Evolutionary conservation across 2,329 filamentous ascomycete species (phyloP).

Genomic region (Pseudocercospora fuligena): DNA sequence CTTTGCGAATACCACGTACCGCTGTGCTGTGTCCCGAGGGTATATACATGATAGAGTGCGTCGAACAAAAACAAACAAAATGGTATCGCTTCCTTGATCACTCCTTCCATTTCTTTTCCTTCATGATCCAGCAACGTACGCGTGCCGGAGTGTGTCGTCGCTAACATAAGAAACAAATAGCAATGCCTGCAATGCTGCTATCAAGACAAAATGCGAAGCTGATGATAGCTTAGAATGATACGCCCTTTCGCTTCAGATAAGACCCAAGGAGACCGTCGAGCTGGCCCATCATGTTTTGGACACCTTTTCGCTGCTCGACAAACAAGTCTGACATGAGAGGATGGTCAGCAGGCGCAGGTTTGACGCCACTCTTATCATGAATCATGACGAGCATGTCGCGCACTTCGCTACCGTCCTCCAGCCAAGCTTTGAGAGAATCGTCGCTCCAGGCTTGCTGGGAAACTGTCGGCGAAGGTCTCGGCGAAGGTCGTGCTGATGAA

Average conservation of each 20-base stretch:
- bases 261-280: constrained; percentile 63
- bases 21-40: constrained; percentile 5
- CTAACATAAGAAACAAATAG: constrained; percentile 7
- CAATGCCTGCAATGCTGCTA: constrained; percentile 9
- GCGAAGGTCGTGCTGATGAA: constrained; percentile 34
- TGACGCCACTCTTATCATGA: constrained; percentile 85
- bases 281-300: constrained; percentile 87
- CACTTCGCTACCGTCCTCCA: constrained; percentile 77
- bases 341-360: constrained; percentile 80
- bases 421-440: constrained; percentile 80
- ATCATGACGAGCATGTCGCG: constrained; percentile 89
- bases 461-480: constrained; percentile 40
- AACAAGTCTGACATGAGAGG: constrained; percentile 81
- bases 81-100: constrained; percentile 1
- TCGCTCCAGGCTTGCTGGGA: constrained; percentile 81
- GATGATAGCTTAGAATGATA: constrained; percentile 23
- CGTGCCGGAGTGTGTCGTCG: constrained; percentile 5
- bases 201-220: background rate
- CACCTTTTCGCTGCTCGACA: constrained; percentile 80
- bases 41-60: constrained; percentile 8
- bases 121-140: background rate
- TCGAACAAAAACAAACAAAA: constrained; percentile 7
- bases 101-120: background rate
- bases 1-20: background rate
- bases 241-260: constrained; percentile 36